Conservation (phyloP, 2,329 filamentous ascomycete genomes). For the Phoma sp. region DNA sequence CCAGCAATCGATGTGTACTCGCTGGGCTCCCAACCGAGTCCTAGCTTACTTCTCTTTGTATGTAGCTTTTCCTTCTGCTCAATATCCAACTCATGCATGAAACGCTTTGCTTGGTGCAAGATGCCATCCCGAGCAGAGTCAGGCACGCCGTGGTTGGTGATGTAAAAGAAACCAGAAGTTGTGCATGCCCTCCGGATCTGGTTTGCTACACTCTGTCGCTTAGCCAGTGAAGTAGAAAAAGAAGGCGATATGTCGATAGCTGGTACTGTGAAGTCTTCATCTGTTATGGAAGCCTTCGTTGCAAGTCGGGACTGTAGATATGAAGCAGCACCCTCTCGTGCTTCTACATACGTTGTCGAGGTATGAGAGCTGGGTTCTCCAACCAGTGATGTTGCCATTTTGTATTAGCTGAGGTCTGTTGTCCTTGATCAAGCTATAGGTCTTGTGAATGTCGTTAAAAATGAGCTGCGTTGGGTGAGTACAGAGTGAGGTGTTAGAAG, state of each 20-base stretch:
- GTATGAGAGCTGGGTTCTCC: neutral
- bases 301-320: conserved; percentile 46
- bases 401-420: no score
- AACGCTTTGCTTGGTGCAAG: conserved; percentile 48
- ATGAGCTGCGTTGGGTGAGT: neutral
- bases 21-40: conserved; percentile 52
- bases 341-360: conserved; percentile 37
- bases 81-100: conserved; percentile 40
- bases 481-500: neutral
- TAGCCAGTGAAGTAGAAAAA: conserved; percentile 41
- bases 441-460: neutral
- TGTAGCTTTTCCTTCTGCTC: conserved; percentile 50
- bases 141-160: conserved; percentile 48
- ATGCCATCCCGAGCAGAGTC: conserved; percentile 35
- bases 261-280: conserved; percentile 44
- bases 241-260: conserved; percentile 48
- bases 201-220: conserved; percentile 46
- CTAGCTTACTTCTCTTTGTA: conserved; percentile 48
- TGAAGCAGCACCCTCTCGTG: conserved; percentile 42
- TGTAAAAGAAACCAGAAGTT: conserved; percentile 52
- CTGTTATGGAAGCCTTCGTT: conserved; percentile 13
- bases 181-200: conserved; percentile 50
- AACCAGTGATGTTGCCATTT: conserved; percentile 8
- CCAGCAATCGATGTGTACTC: conserved; percentile 51
- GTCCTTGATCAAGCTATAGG: neutral